Evolutionary conservation across 2,329 filamentous ascomycete species (phyloP), one percentile per base, ranked within the genome.

Genomic region (Diaporthe destruens): DNA sequence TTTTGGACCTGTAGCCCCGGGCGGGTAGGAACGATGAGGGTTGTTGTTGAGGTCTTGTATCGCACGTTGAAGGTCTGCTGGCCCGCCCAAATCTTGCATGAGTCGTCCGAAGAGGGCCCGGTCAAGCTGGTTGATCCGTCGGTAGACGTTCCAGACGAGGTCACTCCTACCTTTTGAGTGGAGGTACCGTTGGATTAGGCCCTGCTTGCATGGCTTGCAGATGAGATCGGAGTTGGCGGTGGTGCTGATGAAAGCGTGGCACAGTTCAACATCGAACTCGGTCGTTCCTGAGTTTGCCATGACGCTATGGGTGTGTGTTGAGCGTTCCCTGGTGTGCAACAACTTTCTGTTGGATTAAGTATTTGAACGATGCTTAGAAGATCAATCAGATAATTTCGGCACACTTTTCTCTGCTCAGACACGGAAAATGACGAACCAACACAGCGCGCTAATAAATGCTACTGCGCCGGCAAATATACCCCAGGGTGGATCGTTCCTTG

Each of bases 231-330:
- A 66, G 7, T 25, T 3, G 3, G 32, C 16, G 61, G 53, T 9
- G 8, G 47, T 20, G 47, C n/a, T 39, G 47, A 66, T 25, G n/a
- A 66, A 66, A 8, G 47, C 14, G 5, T 53, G 61, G n/a, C 61
- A 66, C 7, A 66, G 29, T 25, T 66, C 61, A 51, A 66, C 32
- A 16, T 66, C 61, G 32, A 53, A 66, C 20, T 66, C 61, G 12
- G 47, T 25, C 47, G 47, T 1, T 23, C 14, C 6, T 8, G 5
- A 53, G 4, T 7, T 51, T 20, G 32, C 32, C 12, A 39, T 32
- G 16, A 47, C 12, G 47, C 14, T 51, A 20, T 2, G 23, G 9
- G 9, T 7, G 1, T 14, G 32, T 25, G 32, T 53, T n/a, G 32
- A 39, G 12, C 32, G 39, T 66, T 2, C 6, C 14, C 16, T 39